phyloP scores from a whole-genome alignment of 371 early-diverging fungal genomes.

The Mortierella sp. region DNA sequence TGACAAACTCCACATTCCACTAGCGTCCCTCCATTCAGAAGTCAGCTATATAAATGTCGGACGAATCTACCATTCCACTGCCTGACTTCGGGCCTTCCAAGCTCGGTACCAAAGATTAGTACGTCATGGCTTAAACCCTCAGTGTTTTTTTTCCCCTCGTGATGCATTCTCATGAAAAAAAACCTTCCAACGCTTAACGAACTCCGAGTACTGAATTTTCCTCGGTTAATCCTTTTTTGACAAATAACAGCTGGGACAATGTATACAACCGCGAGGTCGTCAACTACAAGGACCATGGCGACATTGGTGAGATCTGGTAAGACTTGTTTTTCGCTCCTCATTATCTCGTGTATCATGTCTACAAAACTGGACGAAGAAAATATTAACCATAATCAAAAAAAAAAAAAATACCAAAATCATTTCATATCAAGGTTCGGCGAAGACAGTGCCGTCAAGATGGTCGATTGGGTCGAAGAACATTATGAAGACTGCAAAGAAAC shows the following conservation, averaged over 20 bases:
- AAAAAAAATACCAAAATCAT: too few species aligned
- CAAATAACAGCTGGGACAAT: slow-evolving; percentile 77
- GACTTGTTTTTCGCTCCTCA: background rate
- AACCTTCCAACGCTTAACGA: slow-evolving; percentile 63
- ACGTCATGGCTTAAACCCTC: slow-evolving; percentile 16
- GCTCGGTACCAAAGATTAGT: slow-evolving; percentile 84
- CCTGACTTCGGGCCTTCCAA: slow-evolving; percentile 77
- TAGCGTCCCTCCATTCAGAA: too few species aligned
- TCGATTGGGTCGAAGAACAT: slow-evolving; percentile 77
- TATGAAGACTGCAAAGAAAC: slow-evolving; percentile 56
- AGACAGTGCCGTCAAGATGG: slow-evolving; percentile 84
- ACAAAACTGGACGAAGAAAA: too few species aligned
- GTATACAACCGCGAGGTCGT: slow-evolving; percentile 82
- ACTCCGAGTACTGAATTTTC: slow-evolving; percentile 68
- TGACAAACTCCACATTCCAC: too few species aligned
- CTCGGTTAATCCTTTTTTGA: background rate
- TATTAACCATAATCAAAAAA: background rate
- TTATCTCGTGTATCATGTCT: background rate
- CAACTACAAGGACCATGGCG: slow-evolving; percentile 85
- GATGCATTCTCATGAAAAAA: background rate
- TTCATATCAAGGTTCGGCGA: slow-evolving; percentile 80
- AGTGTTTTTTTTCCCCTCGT: background rate
- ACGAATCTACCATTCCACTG: slow-evolving; percentile 36
- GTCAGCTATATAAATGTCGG: too few species aligned
- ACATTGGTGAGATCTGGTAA: slow-evolving; percentile 90